Evolutionary conservation across 2,329 filamentous ascomycete genomes (phyloP), one percentile per base, ranked within the genome.

Genomic region (Orbilia javanica): DNA sequence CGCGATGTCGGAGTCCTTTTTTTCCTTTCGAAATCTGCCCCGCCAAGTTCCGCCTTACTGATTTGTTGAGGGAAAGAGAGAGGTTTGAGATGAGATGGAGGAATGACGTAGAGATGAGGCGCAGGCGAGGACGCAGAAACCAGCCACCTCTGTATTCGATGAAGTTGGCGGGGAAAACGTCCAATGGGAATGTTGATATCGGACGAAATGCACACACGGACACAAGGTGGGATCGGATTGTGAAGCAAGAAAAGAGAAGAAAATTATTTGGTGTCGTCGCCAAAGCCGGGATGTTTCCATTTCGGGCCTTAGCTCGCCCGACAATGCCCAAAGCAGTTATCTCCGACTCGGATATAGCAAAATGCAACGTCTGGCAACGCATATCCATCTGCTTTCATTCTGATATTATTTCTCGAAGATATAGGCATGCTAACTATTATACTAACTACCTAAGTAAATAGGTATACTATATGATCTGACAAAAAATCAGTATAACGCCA

Each of bases 41-140:
- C 70, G 63, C 70, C 70, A 68, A 74, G 70, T 62, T 74, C 70
- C 63, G 70, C 62, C 70, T 74, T 68, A 36, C 66, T 65, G 46
- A 27, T 29, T 53, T 55, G 48, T 63, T 53, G 22, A 48, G 46
- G 18, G 20, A 22, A 34, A 57, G 1, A 44, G 13, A 13, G 39
- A 44, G 39, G 39, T 44, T 29, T 27, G 48, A 36, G 44, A 13
- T 8, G 46, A 50, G 46, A 50, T 22, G 46, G 22, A 11, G n/a
- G 1, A 50, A 25, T 60, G 60, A 65, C 46, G 68, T 46, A n/a
- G 48, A 25, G 55, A 48, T 53, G 57, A 36, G 68, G 68, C 48
- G 68, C 68, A 65, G 60, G 20, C 11, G 18, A 57, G 15, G 55
- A n/a, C 4, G 18, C 15, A 42, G 18, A 5, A 25, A 60, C 55